Percentiles rank a stretch among this genome's conserved stretches.
phyloP scores from a whole-genome alignment of 805 yeast genomes.

The Ogataea pini region DNA sequence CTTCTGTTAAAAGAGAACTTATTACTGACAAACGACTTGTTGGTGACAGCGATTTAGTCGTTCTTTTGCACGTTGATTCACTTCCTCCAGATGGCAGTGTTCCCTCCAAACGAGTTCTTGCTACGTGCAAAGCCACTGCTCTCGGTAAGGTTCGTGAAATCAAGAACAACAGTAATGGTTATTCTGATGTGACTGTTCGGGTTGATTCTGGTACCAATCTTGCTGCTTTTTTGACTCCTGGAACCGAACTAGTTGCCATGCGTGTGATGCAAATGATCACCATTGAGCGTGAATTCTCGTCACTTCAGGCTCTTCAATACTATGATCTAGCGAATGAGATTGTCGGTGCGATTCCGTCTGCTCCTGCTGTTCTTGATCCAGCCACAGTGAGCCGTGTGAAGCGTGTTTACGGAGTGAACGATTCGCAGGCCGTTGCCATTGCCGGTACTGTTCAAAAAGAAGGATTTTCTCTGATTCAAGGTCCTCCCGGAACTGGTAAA shows the following conservation, averaged over 20 bases:
- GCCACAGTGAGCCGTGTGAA: conserved; percentile 46
- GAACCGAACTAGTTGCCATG: conserved; percentile 64
- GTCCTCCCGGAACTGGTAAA: conserved; percentile 99
- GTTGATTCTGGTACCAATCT: conserved; percentile 56
- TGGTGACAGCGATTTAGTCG: conserved; percentile 75
- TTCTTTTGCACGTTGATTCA: conserved; percentile 54
- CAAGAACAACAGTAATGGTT: conserved; percentile 64
- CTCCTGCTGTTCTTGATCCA: conserved; percentile 38
- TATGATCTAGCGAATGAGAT: conserved; percentile 76
- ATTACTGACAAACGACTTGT: conserved; percentile 51
- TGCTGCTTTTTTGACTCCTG: conserved; percentile 59
- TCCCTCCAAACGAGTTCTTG: conserved; percentile 20
- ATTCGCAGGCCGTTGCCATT: conserved; percentile 90
- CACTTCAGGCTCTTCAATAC: conserved; percentile 77
- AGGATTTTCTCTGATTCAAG: conserved; percentile 93
- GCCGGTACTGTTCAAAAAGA: conserved; percentile 61
- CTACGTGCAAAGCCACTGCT: conserved; percentile 48
- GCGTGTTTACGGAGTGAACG: conserved; percentile 61
- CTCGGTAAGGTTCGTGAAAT: conserved; percentile 79
- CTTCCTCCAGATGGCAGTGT: conserved; percentile 32
- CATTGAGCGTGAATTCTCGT: conserved; percentile 86
- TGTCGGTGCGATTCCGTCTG: conserved; percentile 62
- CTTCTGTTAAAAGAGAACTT: conserved; percentile 58
- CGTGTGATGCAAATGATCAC: conserved; percentile 86
- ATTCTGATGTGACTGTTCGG: conserved; percentile 72